Percentiles rank a stretch among this genome's conserved stretches.
Conservation (phyloP, 169 alveolate genomes). For the Plasmodium vinckei region DNA sequence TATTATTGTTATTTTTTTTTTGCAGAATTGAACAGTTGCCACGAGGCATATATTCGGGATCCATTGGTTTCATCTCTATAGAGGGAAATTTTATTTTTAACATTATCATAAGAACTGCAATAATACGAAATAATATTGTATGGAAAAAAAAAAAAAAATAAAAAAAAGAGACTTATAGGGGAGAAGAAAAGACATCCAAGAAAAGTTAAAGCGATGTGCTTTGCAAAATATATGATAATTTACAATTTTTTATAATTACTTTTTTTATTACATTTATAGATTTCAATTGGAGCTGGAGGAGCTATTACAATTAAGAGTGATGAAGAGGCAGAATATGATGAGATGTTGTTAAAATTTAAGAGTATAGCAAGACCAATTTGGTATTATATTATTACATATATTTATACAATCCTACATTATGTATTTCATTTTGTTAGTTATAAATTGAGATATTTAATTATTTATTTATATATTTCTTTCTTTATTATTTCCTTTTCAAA, state of each 20-base stretch:
- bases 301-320: constrained; percentile 80
- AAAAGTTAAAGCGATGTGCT: too few species aligned
- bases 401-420: not conserved
- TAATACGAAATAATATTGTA: constrained; percentile 33
- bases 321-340: constrained; percentile 76
- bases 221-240: too few species aligned
- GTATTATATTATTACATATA: not conserved
- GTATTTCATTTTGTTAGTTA: too few species aligned
- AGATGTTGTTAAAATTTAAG: constrained; percentile 78
- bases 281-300: constrained; percentile 79
- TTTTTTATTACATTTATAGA: constrained; percentile 13
- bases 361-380: constrained; percentile 42
- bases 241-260: not conserved
- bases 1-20: too few species aligned
- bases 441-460: too few species aligned
- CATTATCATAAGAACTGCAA: constrained; percentile 78
- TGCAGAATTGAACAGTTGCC: constrained; percentile 78
- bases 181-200: too few species aligned
- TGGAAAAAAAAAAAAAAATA: not conserved
- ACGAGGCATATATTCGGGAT: constrained; percentile 80
- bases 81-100: constrained; percentile 69
- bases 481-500: not conserved
- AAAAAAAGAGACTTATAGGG: too few species aligned
- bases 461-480: not conserved
- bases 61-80: constrained; percentile 77